Conservation (phyloP, 306 rosid species). For the Malus fusca region DNA sequence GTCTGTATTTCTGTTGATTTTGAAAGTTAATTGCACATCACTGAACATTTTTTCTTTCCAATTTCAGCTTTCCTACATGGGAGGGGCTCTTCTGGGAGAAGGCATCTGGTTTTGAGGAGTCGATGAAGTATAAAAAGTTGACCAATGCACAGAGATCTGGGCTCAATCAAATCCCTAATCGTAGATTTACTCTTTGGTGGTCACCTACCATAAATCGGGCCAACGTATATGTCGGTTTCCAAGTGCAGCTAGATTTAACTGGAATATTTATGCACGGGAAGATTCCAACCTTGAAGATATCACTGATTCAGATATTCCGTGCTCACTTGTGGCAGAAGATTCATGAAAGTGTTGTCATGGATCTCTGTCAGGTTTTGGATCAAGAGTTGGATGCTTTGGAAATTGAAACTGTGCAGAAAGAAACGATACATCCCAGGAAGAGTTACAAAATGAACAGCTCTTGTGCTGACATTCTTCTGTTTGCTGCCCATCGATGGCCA, state of each 20-base stretch:
- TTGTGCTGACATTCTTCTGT: constrained; percentile 93
- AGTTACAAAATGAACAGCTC: constrained; percentile 99
- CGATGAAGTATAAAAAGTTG: constrained; percentile 97
- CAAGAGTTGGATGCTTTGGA: constrained; percentile 98
- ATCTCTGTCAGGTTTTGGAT: constrained; percentile 98
- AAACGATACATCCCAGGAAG: constrained; percentile 96
- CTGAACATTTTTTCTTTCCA: background rate
- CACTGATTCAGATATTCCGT: constrained; percentile 92
- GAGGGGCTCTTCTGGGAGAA: constrained; percentile 99
- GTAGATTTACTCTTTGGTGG: constrained; percentile 99
- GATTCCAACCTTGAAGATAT: constrained; percentile 95
- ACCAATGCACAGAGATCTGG: constrained; percentile 99
- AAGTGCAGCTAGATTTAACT: constrained; percentile 96
- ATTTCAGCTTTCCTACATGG: constrained; percentile 85
- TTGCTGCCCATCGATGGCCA: constrained; percentile 99
- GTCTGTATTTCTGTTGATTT: background rate
- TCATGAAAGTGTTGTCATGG: constrained; percentile 99
- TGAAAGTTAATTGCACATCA: background rate
- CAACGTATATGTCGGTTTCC: constrained; percentile 97
- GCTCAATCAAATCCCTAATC: constrained; percentile 97
- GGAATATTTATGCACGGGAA: constrained; percentile 99
- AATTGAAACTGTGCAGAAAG: constrained; percentile 98
- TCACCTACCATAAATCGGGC: constrained; percentile 98
- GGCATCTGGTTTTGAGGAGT: constrained; percentile 99
- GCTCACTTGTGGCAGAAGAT: constrained; percentile 99